Evolutionary conservation across 768 basidiomycete genomes (phyloP).

Genomic region (Strobilomyces dryophilus): DNA sequence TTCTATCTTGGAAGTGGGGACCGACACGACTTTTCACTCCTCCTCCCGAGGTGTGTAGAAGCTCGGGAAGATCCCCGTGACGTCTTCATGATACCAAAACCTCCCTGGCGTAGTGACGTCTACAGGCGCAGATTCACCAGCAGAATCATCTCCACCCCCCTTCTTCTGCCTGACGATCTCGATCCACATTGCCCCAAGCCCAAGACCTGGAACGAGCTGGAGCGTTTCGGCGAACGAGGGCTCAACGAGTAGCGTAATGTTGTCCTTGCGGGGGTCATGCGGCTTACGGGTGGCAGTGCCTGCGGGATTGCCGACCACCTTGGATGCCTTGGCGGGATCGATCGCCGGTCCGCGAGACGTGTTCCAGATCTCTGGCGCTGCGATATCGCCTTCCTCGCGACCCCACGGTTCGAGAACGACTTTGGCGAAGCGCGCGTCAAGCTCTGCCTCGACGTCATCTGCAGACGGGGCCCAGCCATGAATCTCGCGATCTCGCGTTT

Average conservation of each 20-base stretch:
- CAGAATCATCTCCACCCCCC: neutral
- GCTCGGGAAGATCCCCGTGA: slow-evolving; percentile 51
- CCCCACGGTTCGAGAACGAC: slow-evolving; percentile 57
- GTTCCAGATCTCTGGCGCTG: slow-evolving; percentile 31
- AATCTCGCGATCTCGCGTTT: slow-evolving; percentile 7
- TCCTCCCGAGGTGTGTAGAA: slow-evolving; percentile 35
- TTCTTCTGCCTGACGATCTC: slow-evolving; percentile 48
- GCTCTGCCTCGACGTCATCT: slow-evolving; percentile 40
- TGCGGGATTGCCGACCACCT: slow-evolving; percentile 1
- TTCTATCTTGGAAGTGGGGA: too few relatives aligned
- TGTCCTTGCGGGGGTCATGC: slow-evolving; percentile 53
- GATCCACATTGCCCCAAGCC: slow-evolving; percentile 63
- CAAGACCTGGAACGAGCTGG: slow-evolving; percentile 45
- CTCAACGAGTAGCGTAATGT: slow-evolving; percentile 56
- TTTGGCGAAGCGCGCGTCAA: slow-evolving; percentile 44
- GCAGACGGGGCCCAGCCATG: slow-evolving; percentile 19
- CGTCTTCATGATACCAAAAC: slow-evolving; percentile 61
- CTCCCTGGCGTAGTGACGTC: slow-evolving; percentile 4
- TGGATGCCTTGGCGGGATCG: slow-evolving; percentile 16
- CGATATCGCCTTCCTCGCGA: slow-evolving; percentile 36
- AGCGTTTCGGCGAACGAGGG: slow-evolving; percentile 41
- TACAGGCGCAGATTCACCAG: slow-evolving; percentile 4
- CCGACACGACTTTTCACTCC: neutral
- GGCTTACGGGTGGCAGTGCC: slow-evolving; percentile 16
- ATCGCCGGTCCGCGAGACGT: slow-evolving; percentile 37